Evolutionary conservation across 805 yeast genomes (phyloP).

Genomic region (Saturnispora sanitii): DNA sequence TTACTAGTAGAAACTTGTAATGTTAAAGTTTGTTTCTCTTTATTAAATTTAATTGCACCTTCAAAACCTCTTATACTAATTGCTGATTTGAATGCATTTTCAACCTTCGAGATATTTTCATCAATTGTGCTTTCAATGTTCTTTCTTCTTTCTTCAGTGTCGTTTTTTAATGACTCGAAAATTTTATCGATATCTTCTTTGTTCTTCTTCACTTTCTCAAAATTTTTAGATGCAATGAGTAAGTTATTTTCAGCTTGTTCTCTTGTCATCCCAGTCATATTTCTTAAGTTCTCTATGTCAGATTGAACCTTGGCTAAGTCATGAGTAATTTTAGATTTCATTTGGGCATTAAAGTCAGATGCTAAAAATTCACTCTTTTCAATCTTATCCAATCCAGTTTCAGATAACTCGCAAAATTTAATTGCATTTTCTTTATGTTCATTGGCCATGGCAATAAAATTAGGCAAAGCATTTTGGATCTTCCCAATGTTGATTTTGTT

Average conservation of each 20-base stretch:
- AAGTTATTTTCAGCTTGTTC: constrained; percentile 45
- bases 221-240: constrained; percentile 33
- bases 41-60: constrained; percentile 63
- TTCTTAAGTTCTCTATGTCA: constrained; percentile 44
- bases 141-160: constrained; percentile 35
- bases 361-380: constrained; percentile 27
- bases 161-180: constrained; percentile 23
- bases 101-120: too few relatives aligned
- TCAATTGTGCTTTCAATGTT: constrained; percentile 34
- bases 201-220: constrained; percentile 33
- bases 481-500: too few relatives aligned
- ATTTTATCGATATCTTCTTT: constrained; percentile 27
- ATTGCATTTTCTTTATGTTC: constrained; percentile 27
- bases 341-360: too few relatives aligned
- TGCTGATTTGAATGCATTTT: constrained; percentile 47
- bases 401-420: constrained; percentile 38
- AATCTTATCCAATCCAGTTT: constrained; percentile 33
- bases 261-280: constrained; percentile 41
- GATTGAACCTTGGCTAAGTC: constrained; percentile 39
- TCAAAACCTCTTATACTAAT: constrained; percentile 59
- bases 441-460: too few relatives aligned
- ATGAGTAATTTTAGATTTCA: constrained; percentile 29
- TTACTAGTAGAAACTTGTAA: constrained; percentile 54
- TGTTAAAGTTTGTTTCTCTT: constrained; percentile 37
- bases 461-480: too few relatives aligned